phyloP scores from a whole-genome alignment of 2,329 filamentous ascomycete species.

The Ceratocystis alfenasii region DNA sequence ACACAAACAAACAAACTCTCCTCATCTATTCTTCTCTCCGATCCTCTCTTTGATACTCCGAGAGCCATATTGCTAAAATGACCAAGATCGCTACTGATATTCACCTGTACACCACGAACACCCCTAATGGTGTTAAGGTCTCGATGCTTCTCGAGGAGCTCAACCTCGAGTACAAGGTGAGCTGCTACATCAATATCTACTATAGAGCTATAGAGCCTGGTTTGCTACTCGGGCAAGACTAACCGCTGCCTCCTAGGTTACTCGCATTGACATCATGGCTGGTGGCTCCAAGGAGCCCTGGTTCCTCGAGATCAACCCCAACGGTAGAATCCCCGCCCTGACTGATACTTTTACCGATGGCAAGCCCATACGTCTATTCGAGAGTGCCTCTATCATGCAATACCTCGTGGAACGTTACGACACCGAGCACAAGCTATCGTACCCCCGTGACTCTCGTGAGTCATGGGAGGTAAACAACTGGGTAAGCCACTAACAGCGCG shows the following conservation, averaged over 20 bases:
- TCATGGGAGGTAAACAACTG: slow-evolving; percentile 71
- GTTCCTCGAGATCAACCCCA: slow-evolving; percentile 88
- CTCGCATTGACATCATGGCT: slow-evolving; percentile 11
- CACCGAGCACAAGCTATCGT: slow-evolving; percentile 69
- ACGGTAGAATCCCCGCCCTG: slow-evolving; percentile 78
- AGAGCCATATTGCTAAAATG: slow-evolving; percentile 30
- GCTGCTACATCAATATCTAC: not conserved
- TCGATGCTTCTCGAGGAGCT: slow-evolving; percentile 81
- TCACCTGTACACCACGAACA: slow-evolving; percentile 68
- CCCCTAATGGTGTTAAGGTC: slow-evolving; percentile 83
- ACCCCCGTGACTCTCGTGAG: slow-evolving; percentile 58
- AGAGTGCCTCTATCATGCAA: slow-evolving; percentile 71
- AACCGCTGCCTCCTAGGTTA: slow-evolving; percentile 14
- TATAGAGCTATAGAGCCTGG: no score
- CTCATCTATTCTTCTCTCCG: not conserved
- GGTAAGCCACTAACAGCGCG: slow-evolving; percentile 33
- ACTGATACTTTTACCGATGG: slow-evolving; percentile 69
- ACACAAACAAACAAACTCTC: not conserved
- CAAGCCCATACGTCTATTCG: slow-evolving; percentile 62
- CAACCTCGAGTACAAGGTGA: slow-evolving; percentile 64
- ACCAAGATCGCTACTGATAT: slow-evolving; percentile 46
- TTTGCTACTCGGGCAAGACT: not conserved
- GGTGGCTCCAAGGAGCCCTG: slow-evolving; percentile 44
- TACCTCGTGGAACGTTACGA: slow-evolving; percentile 78
- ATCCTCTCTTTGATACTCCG: not conserved